phyloP scores from a whole-genome alignment of 768 basidiomycete genomes.

The Lepiota venenata region DNA sequence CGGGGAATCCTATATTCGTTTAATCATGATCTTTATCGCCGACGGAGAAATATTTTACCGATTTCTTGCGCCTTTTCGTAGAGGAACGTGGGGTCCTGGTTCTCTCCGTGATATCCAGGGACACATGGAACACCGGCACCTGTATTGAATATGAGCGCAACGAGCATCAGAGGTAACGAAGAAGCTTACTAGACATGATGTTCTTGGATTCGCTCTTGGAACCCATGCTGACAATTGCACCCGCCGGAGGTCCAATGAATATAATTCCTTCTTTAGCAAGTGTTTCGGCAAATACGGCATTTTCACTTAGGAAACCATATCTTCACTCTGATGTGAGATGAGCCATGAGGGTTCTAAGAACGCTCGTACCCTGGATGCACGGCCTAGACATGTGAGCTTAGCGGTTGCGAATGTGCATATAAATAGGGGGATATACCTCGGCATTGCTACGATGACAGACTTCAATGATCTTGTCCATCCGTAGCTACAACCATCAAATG shows the following conservation, averaged over 20 bases:
- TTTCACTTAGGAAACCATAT: constrained; percentile 92
- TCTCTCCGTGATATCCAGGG: constrained; percentile 87
- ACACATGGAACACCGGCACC: constrained; percentile 91
- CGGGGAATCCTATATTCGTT: constrained; percentile 64
- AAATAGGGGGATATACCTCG: constrained; percentile 49
- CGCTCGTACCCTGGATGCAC: constrained; percentile 81
- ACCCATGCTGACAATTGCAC: constrained; percentile 91
- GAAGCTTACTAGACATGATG: constrained; percentile 73
- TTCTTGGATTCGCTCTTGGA: constrained; percentile 97
- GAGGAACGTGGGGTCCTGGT: constrained; percentile 74
- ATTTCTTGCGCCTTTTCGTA: constrained; percentile 68
- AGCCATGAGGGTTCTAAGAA: neutral
- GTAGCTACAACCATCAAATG: constrained; percentile 44
- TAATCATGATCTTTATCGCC: neutral
- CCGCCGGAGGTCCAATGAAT: constrained; percentile 88
- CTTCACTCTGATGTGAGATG: constrained; percentile 28
- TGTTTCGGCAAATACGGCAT: constrained; percentile 72
- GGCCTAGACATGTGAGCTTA: constrained; percentile 45
- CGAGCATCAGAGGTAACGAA: neutral
- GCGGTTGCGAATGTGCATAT: neutral
- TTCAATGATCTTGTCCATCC: constrained; percentile 86
- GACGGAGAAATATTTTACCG: constrained; percentile 33
- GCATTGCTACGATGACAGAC: constrained; percentile 80
- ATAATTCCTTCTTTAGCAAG: constrained; percentile 78
- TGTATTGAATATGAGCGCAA: constrained; percentile 21